These are phyloP conservation scores for Knufia fluminis DNA, from an alignment of 2,329 filamentous ascomycete species.

Conservation along the genomic window DNA sequence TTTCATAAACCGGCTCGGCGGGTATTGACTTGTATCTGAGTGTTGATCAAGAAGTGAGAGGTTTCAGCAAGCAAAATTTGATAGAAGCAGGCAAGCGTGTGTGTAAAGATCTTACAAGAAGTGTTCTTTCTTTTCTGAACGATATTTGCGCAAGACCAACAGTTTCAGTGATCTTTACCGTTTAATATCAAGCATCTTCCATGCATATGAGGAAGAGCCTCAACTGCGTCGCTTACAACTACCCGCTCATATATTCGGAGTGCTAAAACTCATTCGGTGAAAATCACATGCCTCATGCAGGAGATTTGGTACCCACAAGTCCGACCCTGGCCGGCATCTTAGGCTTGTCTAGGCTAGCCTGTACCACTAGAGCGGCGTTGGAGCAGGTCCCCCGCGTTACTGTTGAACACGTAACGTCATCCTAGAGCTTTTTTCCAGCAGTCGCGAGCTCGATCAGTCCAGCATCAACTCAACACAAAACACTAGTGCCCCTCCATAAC, in stretches of 20 bases:
- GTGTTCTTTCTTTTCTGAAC: too few relatives aligned
- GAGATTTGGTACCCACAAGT: not conserved
- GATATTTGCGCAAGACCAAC: not conserved
- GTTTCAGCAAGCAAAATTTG: too few relatives aligned
- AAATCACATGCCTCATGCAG: conserved; percentile 1
- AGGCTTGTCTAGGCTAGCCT: not conserved
- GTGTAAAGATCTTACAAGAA: too few relatives aligned
- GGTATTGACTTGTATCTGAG: too few relatives aligned
- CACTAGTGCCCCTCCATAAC: conserved; percentile 5
- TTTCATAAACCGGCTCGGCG: too few relatives aligned
- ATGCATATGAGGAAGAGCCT: not conserved
- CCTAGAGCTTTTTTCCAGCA: not conserved
- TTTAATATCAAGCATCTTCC: too few relatives aligned
- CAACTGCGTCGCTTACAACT: not conserved
- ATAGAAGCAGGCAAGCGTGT: too few relatives aligned
- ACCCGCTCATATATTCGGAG: not conserved
- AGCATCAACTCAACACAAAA: not conserved
- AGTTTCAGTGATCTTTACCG: not conserved
- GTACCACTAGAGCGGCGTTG: not conserved
- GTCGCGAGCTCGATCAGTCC: not conserved
- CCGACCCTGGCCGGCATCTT: not conserved
- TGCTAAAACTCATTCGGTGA: not conserved
- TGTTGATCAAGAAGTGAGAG: too few relatives aligned
- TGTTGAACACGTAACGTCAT: conserved; percentile 7
- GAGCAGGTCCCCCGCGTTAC: conserved; percentile 4